Base-by-base conservation (phyloP, 495 filamentous ascomycete genomes). In the Neurospora cerealis region DNA sequence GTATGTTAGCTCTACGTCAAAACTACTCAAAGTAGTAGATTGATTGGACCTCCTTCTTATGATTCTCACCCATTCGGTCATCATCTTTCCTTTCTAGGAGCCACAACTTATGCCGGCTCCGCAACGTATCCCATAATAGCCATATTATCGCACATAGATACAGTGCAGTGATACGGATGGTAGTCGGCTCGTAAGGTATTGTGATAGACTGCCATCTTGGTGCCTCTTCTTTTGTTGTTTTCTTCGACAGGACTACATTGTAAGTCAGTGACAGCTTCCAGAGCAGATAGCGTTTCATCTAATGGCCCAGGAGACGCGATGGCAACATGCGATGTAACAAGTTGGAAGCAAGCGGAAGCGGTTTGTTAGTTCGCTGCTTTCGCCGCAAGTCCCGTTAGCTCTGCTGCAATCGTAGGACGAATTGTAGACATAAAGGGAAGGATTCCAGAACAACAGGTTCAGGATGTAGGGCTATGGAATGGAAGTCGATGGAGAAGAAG, bases 241-340 rank as follows among this genome's bases (percentile, higher is more conserved):
- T 5, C 11, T 28, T 60, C 48, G 11, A 60, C 48, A 24, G 21
- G 48, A 32, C 21, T 60, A 15, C 21, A 24, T 60, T 15, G 48
- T 7, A 66, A 4, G 28, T 9, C 28, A 66, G 2, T 1, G 11
- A 32, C 48, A 13, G 5, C 11, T 62, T 62, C 24, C 48, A 62
- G 21, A 75, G 54, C 15, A 72, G 70, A 40, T 28, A 78, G 75
- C 74, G 78, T 80, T 79, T 75, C 79, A 81, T 79, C 74, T 74
- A 72, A 70, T 73, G 71, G 74, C 78, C 77, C 78, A 73, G 74
- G 48, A 76, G 41, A 75, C 74, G 77, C 72, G 79, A 80, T 79
- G 78, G 75, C 72, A 37, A 75, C 74, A 79, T 77, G 79, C 78
- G 78, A 80, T 81, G 78, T 75, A 79, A 80, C 79, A 48, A 41